phyloP scores from a whole-genome alignment of 1,284 basidiomycete species.

The Agaricales sp. region DNA sequence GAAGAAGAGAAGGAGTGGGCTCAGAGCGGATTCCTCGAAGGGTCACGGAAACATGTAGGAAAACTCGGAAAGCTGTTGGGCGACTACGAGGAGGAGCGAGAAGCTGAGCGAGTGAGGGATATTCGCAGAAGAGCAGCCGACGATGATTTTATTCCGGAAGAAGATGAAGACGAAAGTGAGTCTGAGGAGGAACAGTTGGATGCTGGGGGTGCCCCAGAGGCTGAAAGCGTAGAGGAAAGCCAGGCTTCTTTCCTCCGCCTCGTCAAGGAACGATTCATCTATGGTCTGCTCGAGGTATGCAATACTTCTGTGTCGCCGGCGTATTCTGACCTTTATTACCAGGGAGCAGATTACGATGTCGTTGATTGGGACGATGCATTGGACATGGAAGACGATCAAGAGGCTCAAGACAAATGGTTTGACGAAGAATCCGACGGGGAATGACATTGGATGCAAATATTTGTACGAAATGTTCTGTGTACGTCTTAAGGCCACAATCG shows the following conservation, averaged over 20 bases:
- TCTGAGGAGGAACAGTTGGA: conserved; percentile 12
- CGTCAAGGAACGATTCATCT: conserved; percentile 62
- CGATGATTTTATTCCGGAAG: conserved; percentile 50
- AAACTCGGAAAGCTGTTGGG: conserved; percentile 56
- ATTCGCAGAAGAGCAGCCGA: conserved; percentile 32
- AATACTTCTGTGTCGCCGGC: conserved; percentile 1
- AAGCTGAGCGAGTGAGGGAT: conserved; percentile 45
- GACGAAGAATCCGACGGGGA: conserved; percentile 50
- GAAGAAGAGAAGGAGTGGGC: conserved; percentile 63
- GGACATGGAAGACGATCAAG: conserved; percentile 49
- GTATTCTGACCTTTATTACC: conserved; percentile 6
- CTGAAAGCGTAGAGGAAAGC: conserved; percentile 35
- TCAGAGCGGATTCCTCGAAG: conserved; percentile 47
- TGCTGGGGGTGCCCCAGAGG: conserved; percentile 9
- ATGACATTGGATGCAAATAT: conserved; percentile 2
- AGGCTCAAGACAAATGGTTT: conserved; percentile 67
- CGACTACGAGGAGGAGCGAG: conserved; percentile 67
- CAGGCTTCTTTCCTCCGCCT: conserved; percentile 43
- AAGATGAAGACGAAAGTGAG: conserved; percentile 24
- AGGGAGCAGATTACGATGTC: conserved; percentile 62
- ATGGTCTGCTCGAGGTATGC: conserved; percentile 62
- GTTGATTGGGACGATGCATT: conserved; percentile 70
- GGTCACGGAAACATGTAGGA: conserved; percentile 49
- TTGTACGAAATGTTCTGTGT: too few species aligned
- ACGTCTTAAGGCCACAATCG: too few species aligned